These are phyloP conservation scores for Debaryomyces sp. DNA, from an alignment of 1,139 yeast species.

Conservation along the genomic window DNA sequence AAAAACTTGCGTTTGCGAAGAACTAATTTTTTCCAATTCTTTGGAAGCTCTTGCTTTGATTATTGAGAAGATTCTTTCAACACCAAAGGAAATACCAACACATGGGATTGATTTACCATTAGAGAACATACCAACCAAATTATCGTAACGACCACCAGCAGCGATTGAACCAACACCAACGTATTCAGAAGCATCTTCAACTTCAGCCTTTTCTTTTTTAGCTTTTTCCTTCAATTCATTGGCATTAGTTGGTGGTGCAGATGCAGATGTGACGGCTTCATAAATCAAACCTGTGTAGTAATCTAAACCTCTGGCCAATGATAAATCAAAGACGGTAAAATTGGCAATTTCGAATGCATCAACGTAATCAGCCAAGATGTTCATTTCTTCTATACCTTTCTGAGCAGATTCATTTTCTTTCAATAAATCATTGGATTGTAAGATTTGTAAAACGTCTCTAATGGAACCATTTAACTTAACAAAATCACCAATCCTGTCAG, in stretches of 20 bases:
- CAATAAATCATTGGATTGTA: slow-evolving; percentile 60
- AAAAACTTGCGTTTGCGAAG: slow-evolving; percentile 88
- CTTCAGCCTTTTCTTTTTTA: slow-evolving; percentile 44
- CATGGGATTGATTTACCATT: slow-evolving; percentile 94
- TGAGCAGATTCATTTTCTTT: slow-evolving; percentile 69
- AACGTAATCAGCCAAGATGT: slow-evolving; percentile 69
- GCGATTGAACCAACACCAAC: slow-evolving; percentile 99
- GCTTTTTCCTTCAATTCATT: slow-evolving; percentile 62
- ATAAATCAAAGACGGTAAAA: slow-evolving; percentile 80
- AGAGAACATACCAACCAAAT: slow-evolving; percentile 95
- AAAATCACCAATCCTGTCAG: slow-evolving; percentile 88
- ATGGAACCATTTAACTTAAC: slow-evolving; percentile 85
- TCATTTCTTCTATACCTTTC: slow-evolving; percentile 82
- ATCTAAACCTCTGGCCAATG: slow-evolving; percentile 95
- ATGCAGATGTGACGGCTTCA: slow-evolving; percentile 92
- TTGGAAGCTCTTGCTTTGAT: slow-evolving; percentile 72
- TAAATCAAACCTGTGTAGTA: slow-evolving; percentile 96
- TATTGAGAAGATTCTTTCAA: slow-evolving; percentile 89
- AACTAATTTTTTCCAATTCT: slow-evolving; percentile 61
- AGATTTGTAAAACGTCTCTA: slow-evolving; percentile 61
- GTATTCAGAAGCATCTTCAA: slow-evolving; percentile 92
- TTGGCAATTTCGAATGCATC: slow-evolving; percentile 75
- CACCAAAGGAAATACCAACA: slow-evolving; percentile 96
- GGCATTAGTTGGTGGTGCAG: slow-evolving; percentile 90
- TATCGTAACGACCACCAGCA: slow-evolving; percentile 98